A percentile compares a stretch with the other conserved stretches of the same genome.
phyloP scores from a whole-genome alignment of 176 grass and related monocot genomes.

The Oryza punctata region DNA sequence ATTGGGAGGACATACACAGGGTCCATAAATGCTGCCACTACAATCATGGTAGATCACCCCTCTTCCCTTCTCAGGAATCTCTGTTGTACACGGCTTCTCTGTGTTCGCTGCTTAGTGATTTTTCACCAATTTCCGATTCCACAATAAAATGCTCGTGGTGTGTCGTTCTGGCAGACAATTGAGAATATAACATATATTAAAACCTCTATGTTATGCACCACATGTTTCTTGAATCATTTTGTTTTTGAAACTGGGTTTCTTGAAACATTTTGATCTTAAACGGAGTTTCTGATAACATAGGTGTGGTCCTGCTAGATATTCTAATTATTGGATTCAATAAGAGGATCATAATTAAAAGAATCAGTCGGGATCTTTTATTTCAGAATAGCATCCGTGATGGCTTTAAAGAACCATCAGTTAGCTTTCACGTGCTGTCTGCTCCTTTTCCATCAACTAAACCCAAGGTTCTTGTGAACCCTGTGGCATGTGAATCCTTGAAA shows the following conservation, averaged over 20 bases:
- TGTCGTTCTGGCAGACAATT: not conserved
- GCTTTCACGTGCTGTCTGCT: not conserved
- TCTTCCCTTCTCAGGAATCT: not conserved
- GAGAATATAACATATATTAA: not conserved
- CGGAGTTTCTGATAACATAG: not conserved
- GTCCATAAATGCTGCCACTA: not conserved
- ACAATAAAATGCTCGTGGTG: conserved; percentile 10
- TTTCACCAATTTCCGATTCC: not conserved
- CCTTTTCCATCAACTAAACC: conserved; percentile 27
- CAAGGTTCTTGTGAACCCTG: conserved; percentile 43
- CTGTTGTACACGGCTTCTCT: not conserved
- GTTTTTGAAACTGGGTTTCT: not conserved
- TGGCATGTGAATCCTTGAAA: not conserved
- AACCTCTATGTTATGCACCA: not conserved
- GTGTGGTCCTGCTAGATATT: not conserved
- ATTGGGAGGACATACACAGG: conserved; percentile 23
- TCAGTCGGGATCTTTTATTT: conserved; percentile 16
- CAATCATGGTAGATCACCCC: conserved; percentile 5
- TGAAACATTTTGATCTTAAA: not conserved
- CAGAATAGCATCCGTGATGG: conserved; percentile 2
- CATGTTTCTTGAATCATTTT: not conserved
- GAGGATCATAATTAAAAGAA: not conserved
- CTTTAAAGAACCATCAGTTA: conserved; percentile 7
- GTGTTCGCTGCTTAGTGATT: not conserved
- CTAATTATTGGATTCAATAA: not conserved